Percentiles rank a stretch among this genome's conserved stretches.
phyloP scores from a whole-genome alignment of 805 yeast species.

The Ogataea salicorniae region DNA sequence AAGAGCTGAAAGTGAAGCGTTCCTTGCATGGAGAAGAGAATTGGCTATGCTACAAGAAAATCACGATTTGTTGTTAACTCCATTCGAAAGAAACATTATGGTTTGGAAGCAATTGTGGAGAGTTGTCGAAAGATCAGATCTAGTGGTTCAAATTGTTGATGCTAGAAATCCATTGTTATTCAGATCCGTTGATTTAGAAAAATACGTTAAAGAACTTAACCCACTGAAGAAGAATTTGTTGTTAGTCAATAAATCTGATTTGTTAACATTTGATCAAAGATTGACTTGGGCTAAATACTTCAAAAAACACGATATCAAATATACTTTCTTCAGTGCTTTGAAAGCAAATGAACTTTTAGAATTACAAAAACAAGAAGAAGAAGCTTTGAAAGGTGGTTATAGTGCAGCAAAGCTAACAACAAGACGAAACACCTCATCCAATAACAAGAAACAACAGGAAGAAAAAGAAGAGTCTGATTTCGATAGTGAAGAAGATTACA shows the following conservation, averaged over 20 bases:
- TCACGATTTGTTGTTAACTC: slow-evolving; percentile 83
- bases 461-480: slow-evolving; percentile 13
- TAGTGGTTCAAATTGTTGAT: slow-evolving; percentile 95
- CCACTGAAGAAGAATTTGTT: slow-evolving; percentile 74
- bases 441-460: background rate
- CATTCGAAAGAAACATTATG: slow-evolving; percentile 94
- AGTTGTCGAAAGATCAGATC: slow-evolving; percentile 90
- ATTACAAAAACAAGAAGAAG: slow-evolving; percentile 46
- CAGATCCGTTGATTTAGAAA: slow-evolving; percentile 79
- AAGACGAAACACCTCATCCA: background rate
- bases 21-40: slow-evolving; percentile 90
- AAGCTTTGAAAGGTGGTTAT: slow-evolving; percentile 12
- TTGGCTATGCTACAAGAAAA: slow-evolving; percentile 81
- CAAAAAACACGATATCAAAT: slow-evolving; percentile 59
- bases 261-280: slow-evolving; percentile 73
- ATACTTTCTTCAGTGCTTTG: slow-evolving; percentile 89
- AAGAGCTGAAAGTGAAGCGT: slow-evolving; percentile 82
- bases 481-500: slow-evolving; percentile 11
- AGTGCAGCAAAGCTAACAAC: slow-evolving; percentile 2
- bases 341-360: slow-evolving; percentile 74
- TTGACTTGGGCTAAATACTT: slow-evolving; percentile 84
- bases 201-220: slow-evolving; percentile 72
- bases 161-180: slow-evolving; percentile 91
- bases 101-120: slow-evolving; percentile 99
- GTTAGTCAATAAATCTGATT: slow-evolving; percentile 90